Conservation (phyloP, 805 yeast species). For the Zygotorulaspora sp. region DNA sequence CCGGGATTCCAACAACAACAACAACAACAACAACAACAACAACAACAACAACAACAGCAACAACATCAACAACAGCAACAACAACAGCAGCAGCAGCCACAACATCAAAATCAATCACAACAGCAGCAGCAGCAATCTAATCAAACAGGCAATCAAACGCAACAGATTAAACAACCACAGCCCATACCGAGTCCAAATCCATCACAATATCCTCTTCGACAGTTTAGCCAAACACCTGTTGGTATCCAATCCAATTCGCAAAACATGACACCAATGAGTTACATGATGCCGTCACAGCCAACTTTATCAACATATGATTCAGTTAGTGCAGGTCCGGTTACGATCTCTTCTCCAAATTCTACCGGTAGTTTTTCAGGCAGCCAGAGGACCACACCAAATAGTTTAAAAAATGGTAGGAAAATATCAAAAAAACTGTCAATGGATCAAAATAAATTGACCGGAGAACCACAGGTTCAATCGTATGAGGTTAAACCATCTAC, state of each 20-base stretch:
- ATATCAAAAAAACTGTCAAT: constrained; percentile 5
- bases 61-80: neutral
- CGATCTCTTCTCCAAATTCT: constrained; percentile 5
- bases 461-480: constrained; percentile 11
- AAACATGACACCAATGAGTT: constrained; percentile 5
- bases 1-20: constrained; percentile 13
- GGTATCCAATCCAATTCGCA: constrained; percentile 5
- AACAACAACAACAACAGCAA: constrained; percentile 2
- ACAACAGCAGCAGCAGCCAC: neutral
- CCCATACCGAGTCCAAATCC: constrained; percentile 8
- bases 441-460: constrained; percentile 5
- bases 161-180: constrained; percentile 2
- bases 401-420: neutral
- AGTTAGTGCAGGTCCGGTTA: neutral
- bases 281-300: constrained; percentile 8
- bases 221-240: constrained; percentile 13
- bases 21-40: constrained; percentile 7
- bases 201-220: constrained; percentile 12
- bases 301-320: constrained; percentile 1
- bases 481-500: constrained; percentile 9
- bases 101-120: neutral
- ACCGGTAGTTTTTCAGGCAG: constrained; percentile 1
- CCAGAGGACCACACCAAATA: neutral
- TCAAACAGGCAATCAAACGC: neutral
- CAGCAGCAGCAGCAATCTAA: neutral